These are phyloP conservation scores for Alternaria angustiovoidea DNA, from an alignment of 2,329 filamentous ascomycete species.

Conservation along the genomic window DNA sequence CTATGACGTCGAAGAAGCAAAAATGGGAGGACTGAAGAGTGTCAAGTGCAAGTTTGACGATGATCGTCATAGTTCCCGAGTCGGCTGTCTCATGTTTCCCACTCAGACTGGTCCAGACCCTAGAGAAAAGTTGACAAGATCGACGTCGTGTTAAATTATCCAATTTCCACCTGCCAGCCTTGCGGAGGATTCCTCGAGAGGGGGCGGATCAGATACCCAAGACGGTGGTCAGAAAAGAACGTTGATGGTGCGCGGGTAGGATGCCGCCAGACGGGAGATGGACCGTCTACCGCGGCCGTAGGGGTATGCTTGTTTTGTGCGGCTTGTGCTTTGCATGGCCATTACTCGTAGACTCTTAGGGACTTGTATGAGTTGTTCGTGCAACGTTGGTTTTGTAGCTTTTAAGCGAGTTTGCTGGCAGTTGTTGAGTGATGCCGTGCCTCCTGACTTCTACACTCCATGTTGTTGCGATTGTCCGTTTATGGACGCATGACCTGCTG, in stretches of 20 bases:
- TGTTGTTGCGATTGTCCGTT: constrained; percentile 8
- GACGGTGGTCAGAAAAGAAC: constrained; percentile 22
- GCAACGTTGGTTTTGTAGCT: constrained; percentile 2
- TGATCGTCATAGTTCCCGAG: not conserved
- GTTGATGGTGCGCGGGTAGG: constrained; percentile 25
- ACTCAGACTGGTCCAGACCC: constrained; percentile 4
- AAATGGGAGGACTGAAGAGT: not conserved
- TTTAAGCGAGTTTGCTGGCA: constrained; percentile 3
- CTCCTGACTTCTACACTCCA: constrained; percentile 18
- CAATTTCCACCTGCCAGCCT: constrained; percentile 2
- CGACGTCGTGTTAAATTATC: not conserved
- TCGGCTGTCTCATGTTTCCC: not conserved
- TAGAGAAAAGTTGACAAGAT: not conserved
- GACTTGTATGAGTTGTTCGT: constrained; percentile 8
- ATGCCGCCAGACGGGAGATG: constrained; percentile 25
- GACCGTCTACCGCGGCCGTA: constrained; percentile 29
- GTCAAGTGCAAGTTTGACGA: not conserved
- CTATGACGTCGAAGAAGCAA: constrained; percentile 8
- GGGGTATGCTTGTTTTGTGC: constrained; percentile 24
- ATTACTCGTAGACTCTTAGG: constrained; percentile 11
- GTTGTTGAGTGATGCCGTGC: constrained; percentile 28
- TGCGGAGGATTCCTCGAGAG: not conserved
- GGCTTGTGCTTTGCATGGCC: constrained; percentile 15
- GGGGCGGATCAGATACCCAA: constrained; percentile 22
- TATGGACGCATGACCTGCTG: constrained; percentile 28